Evolutionary conservation across 2,329 filamentous ascomycete species (phyloP), one percentile per base, ranked within the genome.

Genomic region (Cordyceps militaris): DNA sequence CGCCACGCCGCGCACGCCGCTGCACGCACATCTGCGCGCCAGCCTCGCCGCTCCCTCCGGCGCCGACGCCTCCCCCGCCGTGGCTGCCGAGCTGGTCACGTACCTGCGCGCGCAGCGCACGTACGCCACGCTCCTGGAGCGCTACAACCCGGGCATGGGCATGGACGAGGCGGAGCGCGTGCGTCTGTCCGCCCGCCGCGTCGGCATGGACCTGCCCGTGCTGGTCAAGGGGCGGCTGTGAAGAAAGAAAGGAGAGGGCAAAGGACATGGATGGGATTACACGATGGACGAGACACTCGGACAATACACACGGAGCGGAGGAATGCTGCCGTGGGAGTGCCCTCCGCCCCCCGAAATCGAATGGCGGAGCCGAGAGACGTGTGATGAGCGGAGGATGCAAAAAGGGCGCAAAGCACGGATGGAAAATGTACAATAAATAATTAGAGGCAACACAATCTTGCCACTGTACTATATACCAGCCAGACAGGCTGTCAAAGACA

Each of bases 111-210:
- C 92, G n/a, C 94, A 99, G 76, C 80, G 92, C 54, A 83, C 83
- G 69, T 97, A 97, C 71, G 81, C 84, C 26, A 86, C 84, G 16
- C 75, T 97, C 44, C 71, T 97, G 38, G 92, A 97, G 74, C 81
- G 92, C 65, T 97, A 99, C 74, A 97, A 97, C 71, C 91, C 91
- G 0, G 91, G 92, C 19, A 90, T 95, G 84, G 83, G 84, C 63
- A 89, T 96, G 87, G 84, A 88, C 63, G 87, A 85, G 69, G 85
- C 95, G 73, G 92, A 97, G 76, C 80, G 89, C 60, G 85, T 97
- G 43, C 77, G 90, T 59, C 76, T 97, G 76, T 88, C 89, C 56
- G 94, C 94, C 9, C 79, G 91, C 73, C 83, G 89, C 69, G 91
- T 97, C 42, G 94, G 93, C 19, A 91, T 97, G 87, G 82, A 97